Percentiles rank a stretch among this genome's conserved stretches.
phyloP scores from a whole-genome alignment of 495 filamentous ascomycete species.

The Talaromyces thailandensis region DNA sequence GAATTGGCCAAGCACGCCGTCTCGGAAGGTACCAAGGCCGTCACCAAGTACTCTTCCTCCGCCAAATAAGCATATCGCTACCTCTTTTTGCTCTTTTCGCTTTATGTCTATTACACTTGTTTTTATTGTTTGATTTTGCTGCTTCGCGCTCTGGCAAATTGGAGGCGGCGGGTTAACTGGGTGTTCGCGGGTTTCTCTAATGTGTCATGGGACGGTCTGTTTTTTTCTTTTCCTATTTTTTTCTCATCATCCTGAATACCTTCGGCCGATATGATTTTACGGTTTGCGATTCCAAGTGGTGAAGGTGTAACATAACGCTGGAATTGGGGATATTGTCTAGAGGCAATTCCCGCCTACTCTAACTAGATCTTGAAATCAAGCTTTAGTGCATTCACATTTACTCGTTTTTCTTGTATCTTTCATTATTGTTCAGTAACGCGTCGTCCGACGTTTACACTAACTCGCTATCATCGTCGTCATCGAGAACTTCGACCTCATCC shows the following conservation, averaged over 20 bases:
- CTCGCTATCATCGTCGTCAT: constrained; percentile 47
- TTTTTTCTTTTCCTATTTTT: constrained; percentile 34
- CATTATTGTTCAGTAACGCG: neutral
- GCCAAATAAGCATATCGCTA: constrained; percentile 67
- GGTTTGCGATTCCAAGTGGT: constrained; percentile 57
- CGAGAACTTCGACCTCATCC: constrained; percentile 82
- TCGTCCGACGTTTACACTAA: constrained; percentile 11
- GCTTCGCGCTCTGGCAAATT: constrained; percentile 50
- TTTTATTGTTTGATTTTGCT: constrained; percentile 41
- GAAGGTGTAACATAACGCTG: constrained; percentile 72
- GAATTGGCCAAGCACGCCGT: constrained; percentile 99
- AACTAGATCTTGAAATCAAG: constrained; percentile 44
- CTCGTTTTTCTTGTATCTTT: constrained; percentile 9
- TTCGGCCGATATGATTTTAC: constrained; percentile 66
- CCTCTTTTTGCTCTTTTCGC: constrained; percentile 31
- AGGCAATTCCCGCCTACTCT: constrained; percentile 18
- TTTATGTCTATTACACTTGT: constrained; percentile 25
- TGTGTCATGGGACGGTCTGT: constrained; percentile 84
- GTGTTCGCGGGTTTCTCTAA: constrained; percentile 71
- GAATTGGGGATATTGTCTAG: constrained; percentile 24
- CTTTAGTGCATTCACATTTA: constrained; percentile 45
- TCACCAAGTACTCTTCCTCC: constrained; percentile 99
- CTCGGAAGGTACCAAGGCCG: constrained; percentile 98
- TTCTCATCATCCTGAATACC: constrained; percentile 28
- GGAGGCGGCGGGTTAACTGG: constrained; percentile 53